Percentiles rank a stretch among this genome's conserved stretches.
These are phyloP conservation scores for Carex cristatella DNA, from an alignment of 176 grass and related monocot genomes.

Conservation along the genomic window DNA sequence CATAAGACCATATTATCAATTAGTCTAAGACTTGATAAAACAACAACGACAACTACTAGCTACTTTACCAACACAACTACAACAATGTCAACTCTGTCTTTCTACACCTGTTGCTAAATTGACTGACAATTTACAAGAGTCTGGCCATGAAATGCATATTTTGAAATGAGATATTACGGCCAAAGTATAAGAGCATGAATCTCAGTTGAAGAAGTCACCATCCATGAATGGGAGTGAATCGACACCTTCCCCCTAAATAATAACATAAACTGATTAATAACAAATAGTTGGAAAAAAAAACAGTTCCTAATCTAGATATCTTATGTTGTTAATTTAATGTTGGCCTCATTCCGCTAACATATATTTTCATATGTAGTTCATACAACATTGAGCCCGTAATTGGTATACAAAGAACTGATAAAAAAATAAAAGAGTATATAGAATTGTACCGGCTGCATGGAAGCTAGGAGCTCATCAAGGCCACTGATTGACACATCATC, in stretches of 20 bases:
- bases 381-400: neutral
- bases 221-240: neutral
- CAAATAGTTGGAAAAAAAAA: neutral
- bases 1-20: neutral
- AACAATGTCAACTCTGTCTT: neutral
- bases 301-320: neutral
- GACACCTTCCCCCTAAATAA: neutral
- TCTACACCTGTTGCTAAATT: neutral
- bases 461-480: slow-evolving; percentile 9
- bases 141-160: neutral
- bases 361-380: neutral
- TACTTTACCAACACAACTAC: neutral
- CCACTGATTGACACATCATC: neutral
- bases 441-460: slow-evolving; percentile 3
- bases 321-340: neutral
- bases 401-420: neutral
- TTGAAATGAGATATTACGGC: neutral
- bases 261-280: neutral
- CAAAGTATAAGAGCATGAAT: neutral
- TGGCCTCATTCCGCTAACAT: neutral
- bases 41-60: neutral
- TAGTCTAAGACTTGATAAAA: neutral
- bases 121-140: neutral
- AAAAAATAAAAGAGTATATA: neutral
- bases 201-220: neutral